Evolutionary conservation across 208 protist genomes (phyloP), one percentile per base, ranked within the genome.

Genomic region (Leishmania major): DNA sequence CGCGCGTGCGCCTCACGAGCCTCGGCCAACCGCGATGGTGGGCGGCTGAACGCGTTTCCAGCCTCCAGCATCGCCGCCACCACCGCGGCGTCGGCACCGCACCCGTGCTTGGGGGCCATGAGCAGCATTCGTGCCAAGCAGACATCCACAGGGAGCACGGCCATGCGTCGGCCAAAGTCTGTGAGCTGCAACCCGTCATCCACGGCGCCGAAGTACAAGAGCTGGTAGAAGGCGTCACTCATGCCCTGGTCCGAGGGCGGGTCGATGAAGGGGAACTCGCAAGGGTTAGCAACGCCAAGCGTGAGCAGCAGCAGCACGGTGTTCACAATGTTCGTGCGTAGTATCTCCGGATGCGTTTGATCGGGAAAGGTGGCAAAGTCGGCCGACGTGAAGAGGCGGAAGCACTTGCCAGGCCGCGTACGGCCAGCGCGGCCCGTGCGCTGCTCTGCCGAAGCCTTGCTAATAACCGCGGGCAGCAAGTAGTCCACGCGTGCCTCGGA

Each of bases 361-460:
- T 84, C 86, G 0, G 95, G 93, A 81, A 98, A 97, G 43, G 57
- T 75, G 10, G 71, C 82, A 78, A 90, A 99, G 82, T 97, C 88
- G n/a, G 85, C 76, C 72, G 90, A 77, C 13, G 98, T 99, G 90
- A 99, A 99, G 43, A 99, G 81, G 35, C 99, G 92, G 86, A 98
- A 99, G 86, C 98, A 99, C 84, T 99, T 99, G 40, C 99, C 99
- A 7, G 99, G 96, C n/a, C 90, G 74, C 10, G 99, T 99, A 81
- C 99, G 93, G 37, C 99, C 99, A 3, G 99, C 99, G 83, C 99
- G 98, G 77, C 99, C 99, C 31, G 98, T 98, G n/a, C 99, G 94
- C 93, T 99, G 99, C 75, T 99, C 96, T 15, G 99, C 99, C 25
- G 91, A 96, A 0, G 99, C 99, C 85, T 99, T 97, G 72, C 99